Evolutionary conservation across 441 rosid species (phyloP).

Genomic region (Sinapis alba): DNA sequence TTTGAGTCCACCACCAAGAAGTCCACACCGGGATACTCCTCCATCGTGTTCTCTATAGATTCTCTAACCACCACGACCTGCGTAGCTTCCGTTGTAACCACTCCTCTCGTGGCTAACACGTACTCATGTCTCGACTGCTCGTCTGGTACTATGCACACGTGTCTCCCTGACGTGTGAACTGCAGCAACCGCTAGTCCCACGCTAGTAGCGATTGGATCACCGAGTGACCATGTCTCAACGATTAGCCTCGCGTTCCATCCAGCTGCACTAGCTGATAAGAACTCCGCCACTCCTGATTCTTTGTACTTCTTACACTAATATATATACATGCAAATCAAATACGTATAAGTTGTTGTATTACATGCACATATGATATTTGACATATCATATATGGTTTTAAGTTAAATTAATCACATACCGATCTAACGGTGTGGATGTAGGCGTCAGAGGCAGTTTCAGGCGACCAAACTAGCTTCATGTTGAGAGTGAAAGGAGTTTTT

Average conservation of each 20-base stretch:
- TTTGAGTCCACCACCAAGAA: constrained; percentile 74
- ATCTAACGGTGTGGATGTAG: constrained; percentile 59
- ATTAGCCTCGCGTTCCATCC: constrained; percentile 80
- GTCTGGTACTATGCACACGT: constrained; percentile 76
- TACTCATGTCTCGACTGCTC: constrained; percentile 62
- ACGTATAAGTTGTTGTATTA: background rate
- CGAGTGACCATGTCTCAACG: constrained; percentile 71
- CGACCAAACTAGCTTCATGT: constrained; percentile 81
- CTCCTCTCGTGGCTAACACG: constrained; percentile 42
- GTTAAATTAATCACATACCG: constrained; percentile 43
- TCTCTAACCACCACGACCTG: constrained; percentile 58
- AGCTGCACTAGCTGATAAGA: constrained; percentile 84
- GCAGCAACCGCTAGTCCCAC: constrained; percentile 71
- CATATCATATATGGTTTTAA: background rate
- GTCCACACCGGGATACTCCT: constrained; percentile 55
- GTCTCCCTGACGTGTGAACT: constrained; percentile 63
- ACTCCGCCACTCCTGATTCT: constrained; percentile 71
- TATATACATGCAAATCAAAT: background rate
- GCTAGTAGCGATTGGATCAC: constrained; percentile 63
- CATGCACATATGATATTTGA: background rate
- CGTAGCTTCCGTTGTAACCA: constrained; percentile 31
- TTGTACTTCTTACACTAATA: constrained; percentile 47
- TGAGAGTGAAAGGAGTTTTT: constrained; percentile 14
- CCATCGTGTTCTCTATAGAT: constrained; percentile 52
- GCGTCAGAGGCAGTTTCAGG: constrained; percentile 74